Evolutionary conservation across 345 rosid genomes (phyloP).

Genomic region (Alliaria petiolata): DNA sequence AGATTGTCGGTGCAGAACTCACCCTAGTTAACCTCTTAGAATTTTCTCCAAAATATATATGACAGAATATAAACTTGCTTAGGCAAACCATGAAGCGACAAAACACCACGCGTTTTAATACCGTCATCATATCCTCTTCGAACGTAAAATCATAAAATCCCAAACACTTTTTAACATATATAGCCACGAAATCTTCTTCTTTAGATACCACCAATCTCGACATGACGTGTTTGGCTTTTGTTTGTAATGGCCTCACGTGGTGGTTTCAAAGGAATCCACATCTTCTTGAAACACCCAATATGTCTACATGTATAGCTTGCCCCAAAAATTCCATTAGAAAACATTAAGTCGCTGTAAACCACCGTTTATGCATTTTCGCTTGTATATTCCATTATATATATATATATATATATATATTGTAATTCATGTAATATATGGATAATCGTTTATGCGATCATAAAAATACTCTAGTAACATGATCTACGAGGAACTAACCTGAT

Average conservation of each 20-base stretch:
- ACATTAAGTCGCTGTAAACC: neutral
- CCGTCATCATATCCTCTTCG: neutral
- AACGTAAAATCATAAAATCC: slow-evolving; percentile 14
- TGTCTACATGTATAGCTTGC: slow-evolving; percentile 6
- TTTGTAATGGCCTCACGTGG: slow-evolving; percentile 11
- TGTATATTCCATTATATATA: no score
- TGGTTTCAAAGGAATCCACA: slow-evolving; percentile 17
- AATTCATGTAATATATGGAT: neutral
- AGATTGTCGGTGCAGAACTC: slow-evolving; percentile 14
- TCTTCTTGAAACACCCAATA: neutral
- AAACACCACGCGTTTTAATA: slow-evolving; percentile 1
- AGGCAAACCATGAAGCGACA: neutral
- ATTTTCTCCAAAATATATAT: neutral
- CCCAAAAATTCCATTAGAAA: neutral
- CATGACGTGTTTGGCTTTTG: neutral
- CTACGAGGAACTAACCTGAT: neutral
- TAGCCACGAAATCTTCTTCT: slow-evolving; percentile 12
- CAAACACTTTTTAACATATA: neutral
- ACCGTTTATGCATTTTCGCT: neutral
- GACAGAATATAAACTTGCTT: neutral
- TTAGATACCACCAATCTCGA: slow-evolving; percentile 11
- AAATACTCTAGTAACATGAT: neutral
- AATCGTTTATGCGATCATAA: neutral
- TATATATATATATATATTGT: no score
- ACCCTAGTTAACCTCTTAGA: neutral